Evolutionary conservation across 257 asterid genomes (phyloP), one percentile per base, ranked within the genome.

Genomic region (Craterostigma plantagineum): DNA sequence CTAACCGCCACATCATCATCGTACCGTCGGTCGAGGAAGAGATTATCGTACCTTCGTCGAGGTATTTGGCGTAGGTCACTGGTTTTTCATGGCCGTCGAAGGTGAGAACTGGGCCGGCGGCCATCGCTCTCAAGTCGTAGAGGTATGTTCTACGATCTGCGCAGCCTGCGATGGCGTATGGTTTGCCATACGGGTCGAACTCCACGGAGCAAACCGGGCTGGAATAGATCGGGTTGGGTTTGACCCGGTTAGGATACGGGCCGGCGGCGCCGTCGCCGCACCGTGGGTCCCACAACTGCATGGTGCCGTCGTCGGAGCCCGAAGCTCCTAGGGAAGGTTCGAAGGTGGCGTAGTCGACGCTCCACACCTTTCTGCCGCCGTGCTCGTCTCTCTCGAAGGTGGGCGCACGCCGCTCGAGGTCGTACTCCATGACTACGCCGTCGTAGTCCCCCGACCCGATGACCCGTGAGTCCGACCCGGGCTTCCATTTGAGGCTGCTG

Each of bases 371-470:
- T 51, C 79, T 41, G 0, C 96, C 96, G 0, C 94, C 92, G 38
- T 86, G 96, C 74, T 86, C 96, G 64, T 86, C 96, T 4, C 96
- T 63, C 70, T 86, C 96, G 54, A 81, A 86, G 7, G 75, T 53
- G 3, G 96, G 83, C 37, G 72, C 65, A 48, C 71, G 77, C 15
- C 50, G 66, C 50, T 86, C 91, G 5, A 86, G 70, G 34, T 86
- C 96, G 30, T 86, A 77, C 49, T 86, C 96, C 91, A 42, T 75
- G 0, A 86, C 76, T 0, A 75, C 96, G 7, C 96, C 96, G 35
- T 86, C 96, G 16, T 75, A 86, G 52, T 86, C 96, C 0, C 87
- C 96, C 13, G 96, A 72, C 11, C 96, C 96, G n/a, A 86, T 39
- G 18, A 86, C 58, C 54, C 71, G 64, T 7, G 86, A 59, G 12